Conservation (phyloP, 2,329 filamentous ascomycete species). For the Thermochaetoides dissita region DNA sequence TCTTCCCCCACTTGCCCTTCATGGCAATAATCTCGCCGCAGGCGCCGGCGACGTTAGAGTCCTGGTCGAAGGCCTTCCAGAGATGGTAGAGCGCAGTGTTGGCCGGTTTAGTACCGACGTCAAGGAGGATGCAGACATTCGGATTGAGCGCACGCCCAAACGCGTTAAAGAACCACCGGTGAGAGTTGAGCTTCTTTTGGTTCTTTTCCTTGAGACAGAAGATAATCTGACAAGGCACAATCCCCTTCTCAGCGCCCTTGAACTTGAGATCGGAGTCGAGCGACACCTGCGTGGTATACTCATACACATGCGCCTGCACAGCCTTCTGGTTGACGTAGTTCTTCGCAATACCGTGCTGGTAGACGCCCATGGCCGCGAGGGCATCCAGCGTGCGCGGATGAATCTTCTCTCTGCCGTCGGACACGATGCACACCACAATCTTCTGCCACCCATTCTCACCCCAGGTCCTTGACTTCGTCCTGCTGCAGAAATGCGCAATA, state of each 20-base stretch:
- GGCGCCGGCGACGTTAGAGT: constrained; percentile 92
- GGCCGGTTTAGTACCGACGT: constrained; percentile 87
- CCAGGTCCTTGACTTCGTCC: constrained; percentile 87
- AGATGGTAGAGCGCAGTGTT: constrained; percentile 88
- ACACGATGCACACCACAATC: constrained; percentile 94
- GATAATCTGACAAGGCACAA: constrained; percentile 94
- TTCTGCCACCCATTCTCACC: constrained; percentile 97
- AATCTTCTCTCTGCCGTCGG: constrained; percentile 79
- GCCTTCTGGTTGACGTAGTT: constrained; percentile 94
- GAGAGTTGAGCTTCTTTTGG: constrained; percentile 92
- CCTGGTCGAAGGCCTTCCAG: constrained; percentile 97
- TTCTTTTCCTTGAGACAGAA: constrained; percentile 99
- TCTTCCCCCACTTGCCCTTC: constrained; percentile 71
- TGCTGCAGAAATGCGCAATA: constrained; percentile 87
- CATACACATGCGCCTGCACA: constrained; percentile 93
- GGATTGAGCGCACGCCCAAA: constrained; percentile 86
- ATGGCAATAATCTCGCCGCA: constrained; percentile 97
- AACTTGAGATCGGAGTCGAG: constrained; percentile 93
- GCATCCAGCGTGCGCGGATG: constrained; percentile 88
- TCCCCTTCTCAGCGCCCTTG: constrained; percentile 97
- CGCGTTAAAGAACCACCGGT: constrained; percentile 98
- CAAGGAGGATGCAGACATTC: constrained; percentile 91
- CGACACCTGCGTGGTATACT: constrained; percentile 96
- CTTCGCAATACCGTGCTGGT: constrained; percentile 96
- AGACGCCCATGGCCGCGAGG: constrained; percentile 90